Base-by-base conservation (phyloP, 306 rosid genomes). In the Hylodesmum podocarpum region DNA sequence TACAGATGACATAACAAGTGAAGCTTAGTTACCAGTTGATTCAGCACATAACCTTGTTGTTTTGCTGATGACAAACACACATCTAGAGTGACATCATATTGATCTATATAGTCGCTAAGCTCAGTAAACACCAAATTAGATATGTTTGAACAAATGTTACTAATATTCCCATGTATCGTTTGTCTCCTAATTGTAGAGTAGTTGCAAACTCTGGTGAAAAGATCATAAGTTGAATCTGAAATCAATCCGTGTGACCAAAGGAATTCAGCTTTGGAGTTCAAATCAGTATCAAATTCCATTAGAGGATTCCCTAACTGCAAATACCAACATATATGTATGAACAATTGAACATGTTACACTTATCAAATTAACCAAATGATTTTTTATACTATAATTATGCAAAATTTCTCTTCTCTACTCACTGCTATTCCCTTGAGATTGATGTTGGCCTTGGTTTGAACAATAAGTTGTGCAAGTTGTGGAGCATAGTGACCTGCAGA, bases 271-370 rank as follows among this genome's bases (percentile, higher is more conserved):
- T 62, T 16, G 3, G 96, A 81, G 79, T 91, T 87, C 25, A 84
- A 41, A 77, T 91, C 93, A 0, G 80, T 77, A 12, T 89, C 70
- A 63, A 89, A 84, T 1, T 87, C 92, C 64, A 91, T 65, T 14
- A 88, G 84, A 22, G 93, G 96, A 78, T 88, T 91, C 31, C 96
- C 96, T 34, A 91, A 44, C 96, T 91, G 84, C 72, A 81, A 27
- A 29, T 47, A 70, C 5, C 16, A 47, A 4, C 59, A 24, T 50
- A 11, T 14, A 28, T n/a, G 31, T n/a, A n/a, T n/a, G n/a, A n/a
- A n/a, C n/a, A n/a, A n/a, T n/a, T 3, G 24, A 51, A 9, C 34
- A 15, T 31, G 10, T 65, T 40, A 37, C 27, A 14, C 24, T 3
- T 34, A 1, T 7, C 39, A 55, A 7, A 46, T 37, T 6, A 28